phyloP scores from a whole-genome alignment of 306 rosid genomes.

The Casuarina cunninghamiana region DNA sequence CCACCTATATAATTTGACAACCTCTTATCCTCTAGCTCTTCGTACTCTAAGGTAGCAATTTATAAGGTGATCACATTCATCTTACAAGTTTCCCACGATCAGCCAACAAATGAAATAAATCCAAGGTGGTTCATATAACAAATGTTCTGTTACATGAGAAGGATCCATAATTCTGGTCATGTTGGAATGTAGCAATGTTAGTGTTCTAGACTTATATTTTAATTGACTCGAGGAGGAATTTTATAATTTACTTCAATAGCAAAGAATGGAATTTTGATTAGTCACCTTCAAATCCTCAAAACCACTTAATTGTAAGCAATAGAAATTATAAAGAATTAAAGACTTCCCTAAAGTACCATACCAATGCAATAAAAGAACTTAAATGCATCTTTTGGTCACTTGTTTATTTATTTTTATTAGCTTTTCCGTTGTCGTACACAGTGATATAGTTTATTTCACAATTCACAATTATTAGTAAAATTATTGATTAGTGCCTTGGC shows the following conservation, averaged over 20 bases:
- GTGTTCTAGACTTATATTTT: neutral
- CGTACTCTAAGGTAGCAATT: neutral
- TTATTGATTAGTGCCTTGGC: neutral
- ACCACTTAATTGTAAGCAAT: neutral
- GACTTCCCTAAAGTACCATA: neutral
- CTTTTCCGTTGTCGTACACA: too few species aligned
- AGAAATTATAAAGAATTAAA: neutral
- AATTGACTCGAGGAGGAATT: neutral
- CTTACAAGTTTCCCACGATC: neutral
- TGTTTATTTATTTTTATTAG: neutral
- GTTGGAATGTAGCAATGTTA: neutral
- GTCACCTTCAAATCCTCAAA: neutral
- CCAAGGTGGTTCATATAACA: conserved; percentile 1
- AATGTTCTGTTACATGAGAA: neutral
- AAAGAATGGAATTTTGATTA: neutral
- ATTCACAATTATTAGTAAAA: neutral
- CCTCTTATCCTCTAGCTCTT: neutral
- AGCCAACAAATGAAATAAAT: conserved; percentile 1
- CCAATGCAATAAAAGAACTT: neutral
- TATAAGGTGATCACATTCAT: too few species aligned
- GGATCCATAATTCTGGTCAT: neutral
- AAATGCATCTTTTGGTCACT: neutral
- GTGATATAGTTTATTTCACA: neutral
- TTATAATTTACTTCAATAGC: neutral
- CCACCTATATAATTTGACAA: too few species aligned